These are phyloP conservation scores for Blastobotrys muscicola DNA, from an alignment of 805 yeast species.

Conservation along the genomic window DNA sequence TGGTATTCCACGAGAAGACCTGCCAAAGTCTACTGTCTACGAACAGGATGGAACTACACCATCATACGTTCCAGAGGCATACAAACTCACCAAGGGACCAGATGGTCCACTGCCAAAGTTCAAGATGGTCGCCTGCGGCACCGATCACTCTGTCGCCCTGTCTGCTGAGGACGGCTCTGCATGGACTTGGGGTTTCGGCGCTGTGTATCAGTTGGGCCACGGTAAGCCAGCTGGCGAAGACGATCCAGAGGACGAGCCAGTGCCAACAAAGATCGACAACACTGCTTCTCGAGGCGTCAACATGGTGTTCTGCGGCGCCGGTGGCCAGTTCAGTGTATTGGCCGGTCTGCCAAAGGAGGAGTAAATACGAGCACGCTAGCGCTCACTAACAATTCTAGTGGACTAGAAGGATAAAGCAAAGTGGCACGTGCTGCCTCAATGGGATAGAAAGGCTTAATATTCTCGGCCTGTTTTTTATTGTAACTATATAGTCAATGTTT, in stretches of 20 bases:
- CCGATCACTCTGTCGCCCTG: conserved; percentile 86
- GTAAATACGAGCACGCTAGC: neutral
- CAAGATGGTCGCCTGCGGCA: conserved; percentile 64
- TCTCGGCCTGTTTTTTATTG: neutral
- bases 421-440: neutral
- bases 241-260: conserved; percentile 75
- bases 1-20: conserved; percentile 58
- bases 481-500: neutral
- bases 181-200: conserved; percentile 97
- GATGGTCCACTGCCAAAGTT: conserved; percentile 32
- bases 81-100: conserved; percentile 41
- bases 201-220: conserved; percentile 90
- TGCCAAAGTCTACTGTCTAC: conserved; percentile 64
- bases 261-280: conserved; percentile 82
- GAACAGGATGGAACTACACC: conserved; percentile 77
- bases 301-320: conserved; percentile 72
- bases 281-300: conserved; percentile 83
- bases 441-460: neutral
- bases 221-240: conserved; percentile 78
- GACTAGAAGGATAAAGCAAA: neutral
- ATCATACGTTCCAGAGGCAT: conserved; percentile 72
- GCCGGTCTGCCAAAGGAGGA: conserved; percentile 47
- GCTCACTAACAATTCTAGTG: neutral
- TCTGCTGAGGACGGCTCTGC: conserved; percentile 67
- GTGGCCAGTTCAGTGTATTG: conserved; percentile 90